These are phyloP conservation scores for Xylaria sp. DNA, from an alignment of 2,329 filamentous ascomycete genomes.

Conservation along the genomic window DNA sequence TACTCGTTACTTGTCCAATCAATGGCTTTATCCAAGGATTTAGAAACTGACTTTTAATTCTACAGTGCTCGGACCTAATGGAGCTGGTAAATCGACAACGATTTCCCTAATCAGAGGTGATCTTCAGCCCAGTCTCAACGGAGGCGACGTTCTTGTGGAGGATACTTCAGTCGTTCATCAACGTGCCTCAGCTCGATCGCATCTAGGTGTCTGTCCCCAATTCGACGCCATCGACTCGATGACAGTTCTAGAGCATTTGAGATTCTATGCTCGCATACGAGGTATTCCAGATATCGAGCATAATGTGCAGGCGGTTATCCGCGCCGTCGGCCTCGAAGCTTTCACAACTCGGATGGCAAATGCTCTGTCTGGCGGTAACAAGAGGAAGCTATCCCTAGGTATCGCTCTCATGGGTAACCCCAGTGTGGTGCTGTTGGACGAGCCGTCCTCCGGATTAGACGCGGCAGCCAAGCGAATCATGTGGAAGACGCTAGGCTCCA, in stretches of 20 bases:
- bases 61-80: slow-evolving; percentile 81
- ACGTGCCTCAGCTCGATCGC: slow-evolving; percentile 75
- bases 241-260: slow-evolving; percentile 87
- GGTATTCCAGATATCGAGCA: slow-evolving; percentile 79
- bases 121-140: slow-evolving; percentile 73
- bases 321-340: slow-evolving; percentile 78
- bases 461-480: slow-evolving; percentile 91
- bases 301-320: slow-evolving; percentile 82
- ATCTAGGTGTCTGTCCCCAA: slow-evolving; percentile 92
- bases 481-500: slow-evolving; percentile 84
- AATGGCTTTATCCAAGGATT: not conserved
- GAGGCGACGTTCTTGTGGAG: slow-evolving; percentile 85
- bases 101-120: slow-evolving; percentile 93
- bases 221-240: slow-evolving; percentile 89
- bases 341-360: slow-evolving; percentile 80
- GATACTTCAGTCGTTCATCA: slow-evolving; percentile 77
- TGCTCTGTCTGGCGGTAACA: slow-evolving; percentile 88
- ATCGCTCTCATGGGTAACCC: slow-evolving; percentile 95
- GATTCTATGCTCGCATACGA: slow-evolving; percentile 86
- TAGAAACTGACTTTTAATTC: slow-evolving; percentile 11
- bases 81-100: slow-evolving; percentile 89
- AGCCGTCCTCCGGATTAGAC: slow-evolving; percentile 89
- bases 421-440: slow-evolving; percentile 85
- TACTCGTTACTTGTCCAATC: not conserved
- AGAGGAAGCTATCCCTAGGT: slow-evolving; percentile 88